Base-by-base conservation (phyloP, 768 basidiomycete species). In the Macrolepiota fuliginosa region DNA sequence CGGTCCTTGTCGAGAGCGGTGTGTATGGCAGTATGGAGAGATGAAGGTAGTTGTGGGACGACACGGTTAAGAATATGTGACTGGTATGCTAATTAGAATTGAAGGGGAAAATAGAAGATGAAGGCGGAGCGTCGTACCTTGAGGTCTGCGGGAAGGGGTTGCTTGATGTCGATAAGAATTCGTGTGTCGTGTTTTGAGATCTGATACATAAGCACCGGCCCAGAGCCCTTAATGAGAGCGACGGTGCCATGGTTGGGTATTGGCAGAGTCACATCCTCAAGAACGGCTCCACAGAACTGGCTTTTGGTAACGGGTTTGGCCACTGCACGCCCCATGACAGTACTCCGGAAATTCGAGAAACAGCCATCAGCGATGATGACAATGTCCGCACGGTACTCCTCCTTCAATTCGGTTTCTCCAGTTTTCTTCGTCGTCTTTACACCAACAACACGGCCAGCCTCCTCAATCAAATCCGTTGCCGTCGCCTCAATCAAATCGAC, bases 301-400 rank as follows among this genome's bases (percentile, higher is more conserved):
- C 89, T 88, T 62, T 83, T 85, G 22, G 86, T 86, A 3, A 75
- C 70, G 1, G 88, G 78, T 68, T 85, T 86, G 50, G 70, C 70
- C 11, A 76, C 74, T 17, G 79, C 71, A 42, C 71, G 67, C 56
- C 84, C 84, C 81, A 89, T 81, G n/a, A 94, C 85, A 1, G 77
- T 63, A 11, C 74, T 79, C 54, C 96, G 82, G 79, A 99, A 96
- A 69, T 96, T 97, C 3, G 93, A 96, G 75, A 92, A 92, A 73
- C 94, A 97, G 0, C 96, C 96, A 71, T 99, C 96, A 3, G 96
- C 94, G 62, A 98, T 76, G 70, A 98, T 76, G 49, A 94, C 91
- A 54, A 99, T 73, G 65, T 90, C 86, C 0, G 92, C 94, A 61
- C 78, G 87, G 0, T 80, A 69, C 62, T 86, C 80, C 67, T 84